Base-by-base conservation (phyloP, 2,329 filamentous ascomycete species). In the Fusarium foetens region DNA sequence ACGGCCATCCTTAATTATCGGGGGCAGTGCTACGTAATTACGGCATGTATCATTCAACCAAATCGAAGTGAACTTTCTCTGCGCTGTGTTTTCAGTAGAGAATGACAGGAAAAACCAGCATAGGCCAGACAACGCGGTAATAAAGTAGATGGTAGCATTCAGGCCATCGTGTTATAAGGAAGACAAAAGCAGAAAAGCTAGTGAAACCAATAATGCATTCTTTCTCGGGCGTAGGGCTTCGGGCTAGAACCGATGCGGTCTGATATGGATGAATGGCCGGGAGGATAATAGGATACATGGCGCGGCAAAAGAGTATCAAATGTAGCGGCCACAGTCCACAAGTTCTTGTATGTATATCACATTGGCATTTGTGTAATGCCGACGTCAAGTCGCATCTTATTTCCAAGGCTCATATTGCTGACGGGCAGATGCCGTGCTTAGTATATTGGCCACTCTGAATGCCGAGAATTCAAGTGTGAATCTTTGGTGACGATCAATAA, bases 141-240 rank as follows among this genome's bases (percentile, higher is more conserved):
- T 29, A 25, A n/a, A 36, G 31, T n/a, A 12, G 12, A 23, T 35
- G 35, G 46, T 25, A 33, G 49, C 35, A 55, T 59, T 43, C 41
- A 53, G 58, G 46, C 38, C 35, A 12, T 33, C 8, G n/a, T 31
- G 41, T 65, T 42, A 51, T n/a, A 46, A 63, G 64, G 41, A 43
- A 29, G n/a, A 31, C n/a, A 36, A 39, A 36, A 5, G 43, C 21
- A 35, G 17, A 36, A 43, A 36, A 8, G 39, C 23, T 39, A 58
- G 23, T 39, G 52, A 39, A 49, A 45, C 60, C 73, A 66, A 71
- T 41, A 36, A 65, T 68, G 36, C 65, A 71, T 63, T 53, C 36
- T 29, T 46, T 53, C 52, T 76, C 73, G 75, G 75, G 43, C 66
- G 63, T 70, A 77, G 70, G 75, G 68, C 51, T 54, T 68, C 55